Evolutionary conservation across 1,284 basidiomycete genomes (phyloP).

Genomic region (Cryptococcus hybrid): DNA sequence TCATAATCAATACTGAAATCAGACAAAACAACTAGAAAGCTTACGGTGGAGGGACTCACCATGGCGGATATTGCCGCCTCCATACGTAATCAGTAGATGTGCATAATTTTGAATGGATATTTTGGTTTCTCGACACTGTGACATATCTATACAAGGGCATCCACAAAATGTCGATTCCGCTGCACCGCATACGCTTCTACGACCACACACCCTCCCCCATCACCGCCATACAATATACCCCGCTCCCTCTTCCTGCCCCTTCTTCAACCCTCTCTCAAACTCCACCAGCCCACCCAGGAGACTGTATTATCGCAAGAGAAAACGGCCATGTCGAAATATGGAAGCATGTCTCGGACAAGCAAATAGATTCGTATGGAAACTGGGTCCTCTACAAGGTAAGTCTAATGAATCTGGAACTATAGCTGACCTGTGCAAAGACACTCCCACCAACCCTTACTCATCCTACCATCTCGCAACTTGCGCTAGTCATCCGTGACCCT

Average conservation of each 20-base stretch:
- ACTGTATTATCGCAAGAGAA: slow-evolving; percentile 82
- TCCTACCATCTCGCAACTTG: slow-evolving; percentile 45
- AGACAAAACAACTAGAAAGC: no score
- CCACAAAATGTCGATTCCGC: slow-evolving; percentile 39
- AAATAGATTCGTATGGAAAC: slow-evolving; percentile 52
- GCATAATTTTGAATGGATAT: neutral
- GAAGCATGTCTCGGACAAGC: slow-evolving; percentile 79
- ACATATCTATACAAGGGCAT: neutral
- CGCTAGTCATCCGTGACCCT: slow-evolving; percentile 43
- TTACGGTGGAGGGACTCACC: no score
- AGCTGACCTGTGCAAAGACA: slow-evolving; percentile 21
- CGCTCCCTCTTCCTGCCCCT: slow-evolving; percentile 63
- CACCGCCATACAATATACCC: slow-evolving; percentile 84
- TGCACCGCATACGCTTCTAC: slow-evolving; percentile 92
- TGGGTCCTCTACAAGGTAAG: slow-evolving; percentile 70
- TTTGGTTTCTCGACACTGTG: neutral
- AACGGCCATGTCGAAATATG: slow-evolving; percentile 95
- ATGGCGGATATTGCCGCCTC: neutral
- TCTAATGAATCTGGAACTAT: neutral
- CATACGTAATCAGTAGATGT: neutral
- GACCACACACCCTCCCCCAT: slow-evolving; percentile 86
- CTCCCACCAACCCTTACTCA: slow-evolving; percentile 48
- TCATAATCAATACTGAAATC: slow-evolving; percentile 9
- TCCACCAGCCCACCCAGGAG: slow-evolving; percentile 51
- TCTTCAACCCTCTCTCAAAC: slow-evolving; percentile 61